Percentiles rank a stretch among this genome's conserved stretches.
Evolutionary conservation across 2,329 filamentous ascomycete species (phyloP).

Genomic region (Pseudogymnoascus sp.): DNA sequence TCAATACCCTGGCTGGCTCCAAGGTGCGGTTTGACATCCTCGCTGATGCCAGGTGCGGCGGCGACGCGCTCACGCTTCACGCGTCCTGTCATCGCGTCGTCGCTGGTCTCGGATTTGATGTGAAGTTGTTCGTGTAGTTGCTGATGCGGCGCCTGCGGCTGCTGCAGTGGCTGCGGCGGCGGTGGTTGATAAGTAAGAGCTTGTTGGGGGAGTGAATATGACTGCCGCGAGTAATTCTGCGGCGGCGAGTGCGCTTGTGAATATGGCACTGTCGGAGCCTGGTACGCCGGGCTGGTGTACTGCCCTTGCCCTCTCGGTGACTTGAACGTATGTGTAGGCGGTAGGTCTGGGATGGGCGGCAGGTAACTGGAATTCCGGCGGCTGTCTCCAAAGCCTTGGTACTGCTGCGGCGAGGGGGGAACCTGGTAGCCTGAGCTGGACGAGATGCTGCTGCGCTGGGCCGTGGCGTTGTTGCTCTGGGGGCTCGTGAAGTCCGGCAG

Average conservation of each 20-base stretch:
- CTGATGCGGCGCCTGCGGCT: not conserved
- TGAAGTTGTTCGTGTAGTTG: not conserved
- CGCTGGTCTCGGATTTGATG: not conserved
- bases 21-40: constrained; percentile 17
- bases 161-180: not conserved
- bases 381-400: not conserved
- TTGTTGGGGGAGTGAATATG: not conserved
- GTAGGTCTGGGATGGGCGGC: constrained; percentile 25
- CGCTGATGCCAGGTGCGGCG: constrained; percentile 1
- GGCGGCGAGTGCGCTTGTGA: constrained; percentile 1
- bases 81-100: not conserved
- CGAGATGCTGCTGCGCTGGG: not conserved
- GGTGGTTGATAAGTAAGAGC: constrained; percentile 9
- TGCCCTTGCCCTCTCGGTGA: not conserved
- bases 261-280: not conserved
- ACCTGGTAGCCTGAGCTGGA: constrained; percentile 5
- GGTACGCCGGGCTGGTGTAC: not conserved
- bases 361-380: constrained; percentile 19
- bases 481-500: constrained; percentile 16
- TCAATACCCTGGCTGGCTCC: constrained; percentile 52
- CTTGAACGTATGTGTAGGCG: constrained; percentile 19
- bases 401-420: not conserved
- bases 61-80: not conserved
- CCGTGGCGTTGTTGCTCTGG: constrained; percentile 1
- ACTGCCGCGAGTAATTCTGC: not conserved